A percentile compares a stretch with the other conserved stretches of the same genome.
phyloP scores from a whole-genome alignment of 306 rosid genomes.

The Alnus glutinosa region DNA sequence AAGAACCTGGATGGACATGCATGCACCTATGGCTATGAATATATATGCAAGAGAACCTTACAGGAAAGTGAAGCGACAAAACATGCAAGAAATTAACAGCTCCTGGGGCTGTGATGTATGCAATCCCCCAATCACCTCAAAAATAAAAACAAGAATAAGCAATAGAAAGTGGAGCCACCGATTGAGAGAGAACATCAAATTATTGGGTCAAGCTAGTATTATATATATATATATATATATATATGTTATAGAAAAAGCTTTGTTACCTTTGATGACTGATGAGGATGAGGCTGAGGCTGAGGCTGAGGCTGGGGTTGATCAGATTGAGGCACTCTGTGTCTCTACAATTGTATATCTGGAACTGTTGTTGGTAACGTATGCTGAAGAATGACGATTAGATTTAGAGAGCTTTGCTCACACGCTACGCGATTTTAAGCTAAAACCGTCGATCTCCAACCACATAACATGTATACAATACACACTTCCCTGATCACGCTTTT shows the following conservation, averaged over 20 bases:
- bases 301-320: conserved; percentile 18
- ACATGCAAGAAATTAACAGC: neutral
- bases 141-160: neutral
- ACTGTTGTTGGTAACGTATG: conserved; percentile 38
- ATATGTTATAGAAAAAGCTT: neutral
- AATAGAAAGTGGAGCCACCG: neutral
- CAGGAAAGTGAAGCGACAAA: neutral
- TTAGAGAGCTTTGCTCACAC: conserved; percentile 51
- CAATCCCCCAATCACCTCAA: neutral
- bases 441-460: conserved; percentile 40
- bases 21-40: neutral
- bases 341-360: conserved; percentile 19
- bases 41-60: neutral
- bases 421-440: conserved; percentile 53
- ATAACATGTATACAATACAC: conserved; percentile 33
- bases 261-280: conserved; percentile 25
- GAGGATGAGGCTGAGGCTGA: neutral
- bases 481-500: conserved; percentile 30
- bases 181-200: neutral
- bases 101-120: neutral
- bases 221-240: neutral
- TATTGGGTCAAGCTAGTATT: neutral
- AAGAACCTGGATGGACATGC: neutral
- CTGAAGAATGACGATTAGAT: conserved; percentile 35
- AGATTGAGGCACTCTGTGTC: conserved; percentile 1